Evolutionary conservation across 352 stramenopile species (phyloP), one percentile per base, ranked within the genome.

Genomic region (Salisapilia sapeloensis): DNA sequence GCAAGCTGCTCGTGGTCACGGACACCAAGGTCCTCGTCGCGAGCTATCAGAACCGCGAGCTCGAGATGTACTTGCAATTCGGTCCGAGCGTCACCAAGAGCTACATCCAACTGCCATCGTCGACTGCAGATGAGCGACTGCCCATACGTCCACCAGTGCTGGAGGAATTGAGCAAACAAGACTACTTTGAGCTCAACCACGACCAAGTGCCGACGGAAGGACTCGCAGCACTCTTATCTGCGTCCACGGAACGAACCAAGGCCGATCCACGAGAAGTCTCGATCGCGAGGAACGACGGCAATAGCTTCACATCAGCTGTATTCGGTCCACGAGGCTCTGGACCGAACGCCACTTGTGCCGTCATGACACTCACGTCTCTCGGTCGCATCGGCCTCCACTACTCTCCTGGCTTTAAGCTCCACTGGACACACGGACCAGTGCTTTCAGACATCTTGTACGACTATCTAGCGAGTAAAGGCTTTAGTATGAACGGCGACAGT

Each of bases 181-280:
- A 13, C 24, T 10, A 28, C 24, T 13, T 12, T 13, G 24, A 28
- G 10, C 13, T 10, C 24, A 12, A 28, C 10, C 24, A 28, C 24
- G 10, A 28, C 10, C 57, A 7, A 43, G 63, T 23, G 41, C 27
- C 2, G 40, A 17, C 38, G 2, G 52, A 56, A 3, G 65, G 53
- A 29, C 35, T 59, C 18, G 63, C 64, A 35, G 79, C 75, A 35
- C 69, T 83, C 27, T 24, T 85, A 24, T 38, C 85, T 24, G 53
- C 84, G 33, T 62, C 82, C 15, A 47, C 46, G 8, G 60, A 81
- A 16, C 65, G 71, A 3, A 64, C 79, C 43, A 59, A 81, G 46
- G 56, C 76, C 48, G 85, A 89, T 42, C 70, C 74, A 9, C 79
- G 83, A 40, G 74, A 89, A 35, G 41, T 84, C 9, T 89, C 74